These are phyloP conservation scores for Globisporangium radiosum DNA, from an alignment of 352 stramenopile genomes.

Conservation along the genomic window DNA sequence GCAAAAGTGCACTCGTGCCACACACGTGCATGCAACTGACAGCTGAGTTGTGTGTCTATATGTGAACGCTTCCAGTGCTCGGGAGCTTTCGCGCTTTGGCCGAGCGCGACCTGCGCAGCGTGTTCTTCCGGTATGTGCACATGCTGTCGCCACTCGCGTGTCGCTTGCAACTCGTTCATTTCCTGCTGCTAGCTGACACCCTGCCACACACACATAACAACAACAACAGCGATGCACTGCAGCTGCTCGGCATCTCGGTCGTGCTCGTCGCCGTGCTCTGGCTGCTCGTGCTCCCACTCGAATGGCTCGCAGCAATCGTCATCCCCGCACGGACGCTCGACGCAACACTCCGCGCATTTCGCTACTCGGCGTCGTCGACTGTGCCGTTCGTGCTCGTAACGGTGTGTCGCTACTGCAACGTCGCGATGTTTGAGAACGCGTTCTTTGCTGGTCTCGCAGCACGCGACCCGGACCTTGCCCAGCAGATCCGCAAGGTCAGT, in stretches of 20 bases:
- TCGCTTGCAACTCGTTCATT: background rate
- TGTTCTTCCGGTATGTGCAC: conserved; percentile 32
- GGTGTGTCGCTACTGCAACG: conserved; percentile 46
- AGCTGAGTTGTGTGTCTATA: background rate
- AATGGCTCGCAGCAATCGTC: conserved; percentile 47
- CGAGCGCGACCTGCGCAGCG: conserved; percentile 32
- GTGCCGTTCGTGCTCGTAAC: conserved; percentile 55
- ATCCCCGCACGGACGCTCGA: conserved; percentile 34
- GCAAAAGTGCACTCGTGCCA: background rate
- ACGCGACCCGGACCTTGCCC: conserved; percentile 31
- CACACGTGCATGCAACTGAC: background rate
- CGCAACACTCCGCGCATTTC: conserved; percentile 39
- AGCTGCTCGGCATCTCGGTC: conserved; percentile 43
- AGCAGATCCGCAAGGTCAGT: conserved; percentile 32
- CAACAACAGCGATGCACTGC: conserved; percentile 34
- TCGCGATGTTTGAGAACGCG: conserved; percentile 59
- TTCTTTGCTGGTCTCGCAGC: conserved; percentile 58
- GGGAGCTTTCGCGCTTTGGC: conserved; percentile 30
- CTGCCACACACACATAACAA: background rate
- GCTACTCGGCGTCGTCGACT: conserved; percentile 37
- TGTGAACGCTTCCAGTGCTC: conserved; percentile 9
- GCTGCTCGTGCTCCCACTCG: conserved; percentile 43
- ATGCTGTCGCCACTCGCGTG: conserved; percentile 8
- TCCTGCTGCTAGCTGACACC: too few species aligned
- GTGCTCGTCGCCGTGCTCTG: conserved; percentile 45